A percentile compares a stretch with the other conserved stretches of the same genome.
Conservation (phyloP, 257 asterid genomes). For the Coffea eugenioides region DNA sequence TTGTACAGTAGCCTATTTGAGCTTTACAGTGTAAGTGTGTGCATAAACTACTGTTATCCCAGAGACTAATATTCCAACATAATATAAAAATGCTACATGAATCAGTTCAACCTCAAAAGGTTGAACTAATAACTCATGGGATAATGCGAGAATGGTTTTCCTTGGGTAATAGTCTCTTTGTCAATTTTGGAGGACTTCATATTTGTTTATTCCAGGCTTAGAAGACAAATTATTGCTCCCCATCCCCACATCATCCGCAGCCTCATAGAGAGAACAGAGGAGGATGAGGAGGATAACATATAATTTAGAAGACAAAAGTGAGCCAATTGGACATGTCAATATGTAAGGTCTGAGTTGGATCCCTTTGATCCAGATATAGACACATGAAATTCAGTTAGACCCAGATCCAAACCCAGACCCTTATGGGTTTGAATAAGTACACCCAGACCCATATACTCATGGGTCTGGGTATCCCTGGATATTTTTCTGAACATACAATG, state of each 20-base stretch:
- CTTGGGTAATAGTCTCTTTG: background rate
- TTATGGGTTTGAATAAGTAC: too few relatives aligned
- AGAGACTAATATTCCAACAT: background rate
- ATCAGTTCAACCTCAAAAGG: background rate
- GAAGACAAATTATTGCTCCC: background rate
- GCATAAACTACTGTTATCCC: background rate
- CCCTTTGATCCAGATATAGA: too few relatives aligned
- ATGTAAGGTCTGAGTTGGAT: too few relatives aligned
- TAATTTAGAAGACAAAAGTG: background rate
- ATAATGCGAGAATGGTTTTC: background rate
- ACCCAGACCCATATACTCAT: too few relatives aligned
- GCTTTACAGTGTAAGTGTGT: background rate
- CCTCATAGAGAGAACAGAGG: background rate
- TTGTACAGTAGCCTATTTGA: background rate
- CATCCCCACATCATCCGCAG: background rate
- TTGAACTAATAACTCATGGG: background rate
- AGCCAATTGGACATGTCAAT: background rate
- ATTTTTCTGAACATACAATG: too few relatives aligned
- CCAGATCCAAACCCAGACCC: too few relatives aligned
- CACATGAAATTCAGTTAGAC: too few relatives aligned
- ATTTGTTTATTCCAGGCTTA: constrained; percentile 3
- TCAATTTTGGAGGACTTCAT: background rate
- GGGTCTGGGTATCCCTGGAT: too few relatives aligned
- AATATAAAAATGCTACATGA: background rate
- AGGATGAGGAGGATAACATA: background rate